Evolutionary conservation across 2,329 filamentous ascomycete genomes (phyloP), one percentile per base, ranked within the genome.

Genomic region (Byssochlamys sp.): DNA sequence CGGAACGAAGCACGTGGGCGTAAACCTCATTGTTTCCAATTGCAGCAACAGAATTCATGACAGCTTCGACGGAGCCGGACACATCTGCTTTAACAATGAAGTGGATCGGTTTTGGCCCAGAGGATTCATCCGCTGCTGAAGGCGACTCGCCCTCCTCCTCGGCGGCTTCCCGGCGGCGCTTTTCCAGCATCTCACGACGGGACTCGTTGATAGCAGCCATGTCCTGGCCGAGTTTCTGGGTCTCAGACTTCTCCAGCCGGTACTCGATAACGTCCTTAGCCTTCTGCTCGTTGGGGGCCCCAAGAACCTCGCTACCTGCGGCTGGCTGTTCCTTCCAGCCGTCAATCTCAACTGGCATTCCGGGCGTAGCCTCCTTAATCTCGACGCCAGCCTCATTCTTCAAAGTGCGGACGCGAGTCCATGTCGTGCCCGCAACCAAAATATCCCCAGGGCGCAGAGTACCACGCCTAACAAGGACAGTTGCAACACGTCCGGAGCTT

Each of bases 31-130:
- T 85, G 75, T 88, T 96, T 61, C 91, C 91, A 61, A 96, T 80
- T 59, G 87, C 84, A 60, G 85, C 78, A 58, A 99, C 81, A 7
- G 87, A 86, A 53, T 89, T 87, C 59, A 86, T 80, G 2, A 97
- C 88, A 2, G 94, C 94, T 76, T 99, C 94, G 0, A 91, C 91
- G 0, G 92, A 97, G 39, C 94, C 94, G 60, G 88, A 89, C 19
- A 97, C 94, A 66, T 99, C 94, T 56, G 87, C 91, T 73, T 95
- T 96, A 75, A 99, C 80, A 58, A 94, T 84, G 73, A 97, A 94
- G 65, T 88, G 88, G 53, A 96, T 81, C 14, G 81, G 75, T 59
- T 80, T 77, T 12, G 80, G 78, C 0, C 80, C 80, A 29, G 73
- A 69, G 0, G 71, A 56, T 24, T 66, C 67, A 54, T 80, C 73